phyloP scores from a whole-genome alignment of 73 alveolate species.

The Tetrahymena malaccensis region DNA sequence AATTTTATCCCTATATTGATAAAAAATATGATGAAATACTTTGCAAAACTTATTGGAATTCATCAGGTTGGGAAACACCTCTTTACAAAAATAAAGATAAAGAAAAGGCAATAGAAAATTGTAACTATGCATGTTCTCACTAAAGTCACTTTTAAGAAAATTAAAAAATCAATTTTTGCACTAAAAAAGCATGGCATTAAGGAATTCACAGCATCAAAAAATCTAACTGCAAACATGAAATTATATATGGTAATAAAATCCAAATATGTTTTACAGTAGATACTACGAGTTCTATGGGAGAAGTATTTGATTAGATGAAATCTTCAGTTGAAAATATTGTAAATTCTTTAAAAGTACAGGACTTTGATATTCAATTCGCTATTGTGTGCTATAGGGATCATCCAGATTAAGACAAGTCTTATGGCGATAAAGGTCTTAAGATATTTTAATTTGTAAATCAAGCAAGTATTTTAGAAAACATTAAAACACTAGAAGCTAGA shows the following conservation, averaged over 20 bases:
- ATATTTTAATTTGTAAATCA: too few relatives aligned
- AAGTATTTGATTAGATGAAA: not conserved
- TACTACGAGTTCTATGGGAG: conserved; percentile 9
- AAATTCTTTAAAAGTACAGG: not conserved
- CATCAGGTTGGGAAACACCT: conserved; percentile 6
- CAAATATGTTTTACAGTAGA: conserved; percentile 5
- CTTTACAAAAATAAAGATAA: not conserved
- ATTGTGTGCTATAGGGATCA: conserved; percentile 10
- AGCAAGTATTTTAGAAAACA: too few relatives aligned
- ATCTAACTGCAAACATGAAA: not conserved
- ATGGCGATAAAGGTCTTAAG: not conserved
- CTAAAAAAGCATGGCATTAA: conserved; percentile 10
- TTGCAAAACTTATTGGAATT: conserved; percentile 10
- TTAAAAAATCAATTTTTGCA: not conserved
- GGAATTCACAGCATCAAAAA: not conserved
- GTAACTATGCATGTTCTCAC: conserved; percentile 4
- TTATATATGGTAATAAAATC: not conserved
- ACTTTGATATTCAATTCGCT: not conserved
- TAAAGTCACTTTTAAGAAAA: not conserved
- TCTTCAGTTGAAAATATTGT: not conserved
- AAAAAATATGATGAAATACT: conserved; percentile 6
- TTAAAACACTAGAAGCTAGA: too few relatives aligned
- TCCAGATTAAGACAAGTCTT: not conserved
- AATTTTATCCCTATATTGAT: not conserved
- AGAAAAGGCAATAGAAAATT: not conserved